These are phyloP conservation scores for Microthlaspi erraticum DNA, from an alignment of 345 rosid species.

Conservation along the genomic window DNA sequence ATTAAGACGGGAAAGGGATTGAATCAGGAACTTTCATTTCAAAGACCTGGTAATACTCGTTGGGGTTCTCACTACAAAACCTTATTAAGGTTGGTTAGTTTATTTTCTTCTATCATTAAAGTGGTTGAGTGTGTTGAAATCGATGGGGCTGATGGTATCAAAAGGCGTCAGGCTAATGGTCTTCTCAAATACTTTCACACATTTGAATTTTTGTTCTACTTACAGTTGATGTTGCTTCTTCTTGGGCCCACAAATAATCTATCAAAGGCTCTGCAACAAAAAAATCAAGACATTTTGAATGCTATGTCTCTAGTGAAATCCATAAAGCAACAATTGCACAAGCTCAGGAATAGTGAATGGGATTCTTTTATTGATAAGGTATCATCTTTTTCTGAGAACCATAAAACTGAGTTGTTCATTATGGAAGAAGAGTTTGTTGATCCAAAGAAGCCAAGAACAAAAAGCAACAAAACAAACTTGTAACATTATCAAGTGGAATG, in stretches of 20 bases:
- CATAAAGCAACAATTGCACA: neutral
- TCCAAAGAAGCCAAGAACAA: neutral
- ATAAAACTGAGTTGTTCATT: neutral
- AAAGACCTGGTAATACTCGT: no score
- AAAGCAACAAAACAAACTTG: neutral
- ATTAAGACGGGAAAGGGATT: no score
- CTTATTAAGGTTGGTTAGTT: neutral
- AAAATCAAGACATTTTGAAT: constrained; percentile 20
- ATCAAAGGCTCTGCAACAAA: neutral
- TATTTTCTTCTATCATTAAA: neutral
- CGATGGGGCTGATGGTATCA: neutral
- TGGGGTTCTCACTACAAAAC: no score
- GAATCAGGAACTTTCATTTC: no score
- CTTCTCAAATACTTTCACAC: neutral
- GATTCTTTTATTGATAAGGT: neutral
- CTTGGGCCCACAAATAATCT: constrained; percentile 10
- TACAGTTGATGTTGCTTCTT: constrained; percentile 9
- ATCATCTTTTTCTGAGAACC: neutral
- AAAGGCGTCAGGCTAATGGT: neutral
- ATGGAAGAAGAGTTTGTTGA: neutral
- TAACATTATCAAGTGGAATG: neutral
- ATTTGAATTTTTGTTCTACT: constrained; percentile 21
- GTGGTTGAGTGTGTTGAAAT: neutral
- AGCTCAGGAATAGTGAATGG: constrained; percentile 11
- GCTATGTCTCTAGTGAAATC: neutral